Evolutionary conservation across 202 grass and related monocot species (phyloP).

Genomic region (Bolboschoenoplectus hybrid): DNA sequence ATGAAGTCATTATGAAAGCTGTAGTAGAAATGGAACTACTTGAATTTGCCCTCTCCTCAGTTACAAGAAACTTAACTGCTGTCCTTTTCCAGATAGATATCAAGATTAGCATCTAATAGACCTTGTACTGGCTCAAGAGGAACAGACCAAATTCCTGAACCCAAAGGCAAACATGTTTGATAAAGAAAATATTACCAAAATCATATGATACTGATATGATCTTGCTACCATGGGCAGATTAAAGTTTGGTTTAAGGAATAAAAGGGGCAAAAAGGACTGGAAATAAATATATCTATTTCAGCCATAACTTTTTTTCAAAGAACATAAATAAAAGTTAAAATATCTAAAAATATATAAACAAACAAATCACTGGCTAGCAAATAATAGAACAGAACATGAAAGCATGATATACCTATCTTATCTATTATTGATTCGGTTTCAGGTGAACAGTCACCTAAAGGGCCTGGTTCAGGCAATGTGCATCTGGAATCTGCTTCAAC

Average conservation of each 20-base stretch:
- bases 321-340: background rate
- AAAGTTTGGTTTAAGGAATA: background rate
- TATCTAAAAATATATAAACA: background rate
- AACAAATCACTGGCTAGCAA: background rate
- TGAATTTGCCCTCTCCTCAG: background rate
- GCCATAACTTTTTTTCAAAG: background rate
- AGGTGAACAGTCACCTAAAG: slow-evolving; percentile 23
- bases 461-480: slow-evolving; percentile 22
- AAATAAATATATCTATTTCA: slow-evolving; percentile 6
- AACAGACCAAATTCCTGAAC: background rate
- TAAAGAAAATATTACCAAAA: background rate
- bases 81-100: background rate
- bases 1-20: background rate
- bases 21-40: background rate
- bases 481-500: slow-evolving; percentile 25
- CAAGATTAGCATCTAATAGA: background rate
- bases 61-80: background rate
- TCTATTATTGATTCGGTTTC: slow-evolving; percentile 19
- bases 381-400: background rate
- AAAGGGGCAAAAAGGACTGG: background rate
- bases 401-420: slow-evolving; percentile 27
- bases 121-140: background rate
- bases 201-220: background rate
- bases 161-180: background rate
- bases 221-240: background rate